A percentile compares a stretch with the other conserved stretches of the same genome.
Evolutionary conservation across 257 asterid species (phyloP).

Genomic region (Catharanthus roseus): DNA sequence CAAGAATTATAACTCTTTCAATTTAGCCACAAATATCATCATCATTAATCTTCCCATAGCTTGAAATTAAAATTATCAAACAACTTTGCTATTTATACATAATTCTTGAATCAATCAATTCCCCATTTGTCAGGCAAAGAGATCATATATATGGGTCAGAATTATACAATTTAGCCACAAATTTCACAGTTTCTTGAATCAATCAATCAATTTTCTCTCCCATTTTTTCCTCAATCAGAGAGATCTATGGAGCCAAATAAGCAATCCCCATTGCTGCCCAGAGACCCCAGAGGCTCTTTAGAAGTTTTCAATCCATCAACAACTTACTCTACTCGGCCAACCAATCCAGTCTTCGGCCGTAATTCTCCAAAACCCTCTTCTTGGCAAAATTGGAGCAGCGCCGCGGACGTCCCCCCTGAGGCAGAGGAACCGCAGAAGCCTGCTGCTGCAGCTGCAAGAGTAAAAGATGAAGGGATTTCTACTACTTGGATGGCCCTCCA

Average conservation of each 20-base stretch:
- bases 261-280: conserved; percentile 43
- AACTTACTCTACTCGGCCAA: conserved; percentile 16
- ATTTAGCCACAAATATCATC: conserved; percentile 7
- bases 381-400: conserved; percentile 44
- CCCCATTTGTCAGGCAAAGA: conserved; percentile 15
- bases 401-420: conserved; percentile 5
- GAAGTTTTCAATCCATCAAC: conserved; percentile 87
- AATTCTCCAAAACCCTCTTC: conserved; percentile 42
- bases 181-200: too few species aligned
- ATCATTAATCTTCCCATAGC: neutral
- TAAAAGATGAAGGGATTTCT: conserved; percentile 28
- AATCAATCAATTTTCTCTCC: too few species aligned
- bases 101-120: neutral
- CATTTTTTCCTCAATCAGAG: too few species aligned
- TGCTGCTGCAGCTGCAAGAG: too few species aligned
- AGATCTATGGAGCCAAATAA: conserved; percentile 48
- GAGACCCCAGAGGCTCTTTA: conserved; percentile 77
- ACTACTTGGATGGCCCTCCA: conserved; percentile 92
- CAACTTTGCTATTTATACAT: neutral
- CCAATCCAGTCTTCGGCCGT: conserved; percentile 34
- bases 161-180: too few species aligned
- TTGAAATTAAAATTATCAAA: neutral
- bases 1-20: conserved; percentile 11
- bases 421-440: conserved; percentile 12
- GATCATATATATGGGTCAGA: too few species aligned